These are phyloP conservation scores for Hericium coralloides DNA, from an alignment of 768 basidiomycete species.

Conservation along the genomic window DNA sequence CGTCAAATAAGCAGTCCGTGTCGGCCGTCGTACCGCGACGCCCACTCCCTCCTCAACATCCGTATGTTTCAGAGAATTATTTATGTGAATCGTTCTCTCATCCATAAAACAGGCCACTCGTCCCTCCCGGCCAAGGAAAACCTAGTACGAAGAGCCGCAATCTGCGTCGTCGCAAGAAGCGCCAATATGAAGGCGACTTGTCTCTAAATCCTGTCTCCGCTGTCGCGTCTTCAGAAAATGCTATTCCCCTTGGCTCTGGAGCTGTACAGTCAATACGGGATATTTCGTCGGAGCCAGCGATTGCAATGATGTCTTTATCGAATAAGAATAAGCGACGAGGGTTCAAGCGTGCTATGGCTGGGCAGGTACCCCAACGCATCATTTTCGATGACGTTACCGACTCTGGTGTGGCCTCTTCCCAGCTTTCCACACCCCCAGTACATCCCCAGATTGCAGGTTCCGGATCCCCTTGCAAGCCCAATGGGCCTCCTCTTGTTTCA, in stretches of 20 bases:
- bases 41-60: not conserved
- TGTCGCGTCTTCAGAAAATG: constrained; percentile 34
- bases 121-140: constrained; percentile 57
- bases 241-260: constrained; percentile 30
- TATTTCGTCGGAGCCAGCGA: constrained; percentile 18
- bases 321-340: constrained; percentile 74
- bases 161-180: constrained; percentile 43
- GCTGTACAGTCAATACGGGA: not conserved
- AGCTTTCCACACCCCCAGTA: constrained; percentile 11
- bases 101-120: constrained; percentile 9
- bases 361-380: constrained; percentile 40
- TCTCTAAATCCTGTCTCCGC: constrained; percentile 9
- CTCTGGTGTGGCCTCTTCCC: not conserved
- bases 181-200: constrained; percentile 23
- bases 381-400: constrained; percentile 31
- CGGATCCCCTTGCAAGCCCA: too few species aligned
- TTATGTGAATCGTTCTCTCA: not conserved
- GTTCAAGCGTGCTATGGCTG: constrained; percentile 44
- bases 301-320: constrained; percentile 45
- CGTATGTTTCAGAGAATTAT: not conserved
- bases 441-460: not conserved
- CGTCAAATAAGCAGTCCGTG: too few species aligned
- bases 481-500: constrained; percentile 34
- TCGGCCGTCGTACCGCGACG: not conserved
- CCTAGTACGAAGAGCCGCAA: constrained; percentile 48